Conservation (phyloP, 805 yeast genomes). For the Wickerhamomyces chaumierensis region DNA sequence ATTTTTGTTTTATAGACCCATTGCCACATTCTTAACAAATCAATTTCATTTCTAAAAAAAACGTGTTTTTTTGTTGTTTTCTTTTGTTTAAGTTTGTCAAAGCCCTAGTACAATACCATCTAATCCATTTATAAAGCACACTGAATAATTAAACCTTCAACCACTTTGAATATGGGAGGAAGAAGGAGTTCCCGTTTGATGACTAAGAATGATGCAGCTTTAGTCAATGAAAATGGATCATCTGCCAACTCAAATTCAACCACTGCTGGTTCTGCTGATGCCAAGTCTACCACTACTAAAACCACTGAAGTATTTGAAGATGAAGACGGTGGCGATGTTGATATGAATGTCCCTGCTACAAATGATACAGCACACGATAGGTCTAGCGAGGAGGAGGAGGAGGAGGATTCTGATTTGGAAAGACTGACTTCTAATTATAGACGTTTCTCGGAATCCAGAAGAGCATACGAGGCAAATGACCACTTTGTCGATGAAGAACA, state of each 20-base stretch:
- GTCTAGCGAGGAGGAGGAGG: constrained; percentile 15
- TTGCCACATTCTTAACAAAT: too few relatives aligned
- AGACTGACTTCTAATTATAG: constrained; percentile 31
- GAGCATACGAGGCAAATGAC: constrained; percentile 2
- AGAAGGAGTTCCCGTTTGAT: constrained; percentile 2
- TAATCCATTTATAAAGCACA: too few relatives aligned
- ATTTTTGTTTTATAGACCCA: too few relatives aligned
- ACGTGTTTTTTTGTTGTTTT: too few relatives aligned
- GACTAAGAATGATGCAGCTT: background rate
- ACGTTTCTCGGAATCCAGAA: constrained; percentile 19
- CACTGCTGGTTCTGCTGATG: background rate
- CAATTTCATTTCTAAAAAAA: too few relatives aligned
- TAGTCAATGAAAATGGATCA: background rate
- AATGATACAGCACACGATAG: too few relatives aligned
- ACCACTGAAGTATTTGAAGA: background rate
- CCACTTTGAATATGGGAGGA: constrained; percentile 3
- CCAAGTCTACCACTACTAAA: background rate
- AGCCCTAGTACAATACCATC: too few relatives aligned
- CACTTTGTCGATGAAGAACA: constrained; percentile 6
- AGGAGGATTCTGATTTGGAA: constrained; percentile 21
- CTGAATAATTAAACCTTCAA: too few relatives aligned
- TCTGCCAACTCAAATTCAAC: background rate
- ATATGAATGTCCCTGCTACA: constrained; percentile 12
- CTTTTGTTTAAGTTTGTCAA: too few relatives aligned
- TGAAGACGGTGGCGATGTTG: constrained; percentile 3